Conservation (phyloP, 2,329 filamentous ascomycete genomes). For the Pleomassaria siparia region DNA sequence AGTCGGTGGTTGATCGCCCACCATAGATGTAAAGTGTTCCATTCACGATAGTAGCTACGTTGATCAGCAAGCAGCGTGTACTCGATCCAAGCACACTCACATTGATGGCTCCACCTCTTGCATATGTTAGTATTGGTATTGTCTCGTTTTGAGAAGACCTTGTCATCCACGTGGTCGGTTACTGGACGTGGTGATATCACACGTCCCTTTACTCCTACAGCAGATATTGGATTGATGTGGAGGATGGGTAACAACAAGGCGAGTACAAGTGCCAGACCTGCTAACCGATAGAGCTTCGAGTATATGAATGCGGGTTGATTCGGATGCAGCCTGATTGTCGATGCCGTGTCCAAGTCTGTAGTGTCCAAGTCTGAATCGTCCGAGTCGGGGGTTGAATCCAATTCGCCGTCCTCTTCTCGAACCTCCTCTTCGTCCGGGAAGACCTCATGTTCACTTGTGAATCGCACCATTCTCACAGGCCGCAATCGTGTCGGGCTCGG, state of each 20-base stretch:
- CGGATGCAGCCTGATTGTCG: slow-evolving; percentile 5
- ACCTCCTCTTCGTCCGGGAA: slow-evolving; percentile 19
- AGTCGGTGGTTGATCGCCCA: slow-evolving; percentile 62
- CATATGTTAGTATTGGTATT: slow-evolving; percentile 38
- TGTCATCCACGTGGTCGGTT: slow-evolving; percentile 17
- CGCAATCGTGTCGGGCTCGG: slow-evolving; percentile 22
- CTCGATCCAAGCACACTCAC: slow-evolving; percentile 10
- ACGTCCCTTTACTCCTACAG: slow-evolving; percentile 28
- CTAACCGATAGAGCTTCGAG: slow-evolving; percentile 31
- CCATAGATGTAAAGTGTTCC: slow-evolving; percentile 78
- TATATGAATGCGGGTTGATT: slow-evolving; percentile 12
- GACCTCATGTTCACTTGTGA: slow-evolving; percentile 33
- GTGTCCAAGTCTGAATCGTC: slow-evolving; percentile 27
- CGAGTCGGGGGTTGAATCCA: slow-evolving; percentile 30
- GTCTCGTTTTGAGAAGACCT: slow-evolving; percentile 26
- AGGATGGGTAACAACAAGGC: slow-evolving; percentile 38
- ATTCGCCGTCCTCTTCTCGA: slow-evolving; percentile 20
- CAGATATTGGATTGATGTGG: slow-evolving; percentile 29
- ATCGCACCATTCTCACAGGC: slow-evolving; percentile 32
- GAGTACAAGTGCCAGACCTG: slow-evolving; percentile 30
- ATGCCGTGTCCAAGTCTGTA: slow-evolving; percentile 9
- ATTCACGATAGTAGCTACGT: slow-evolving; percentile 67
- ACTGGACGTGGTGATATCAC: slow-evolving; percentile 25
- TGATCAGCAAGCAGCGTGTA: slow-evolving; percentile 8
- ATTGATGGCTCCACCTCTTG: slow-evolving; percentile 41